Conservation (phyloP, 305 asterid species). For the Petunia hybrid region DNA sequence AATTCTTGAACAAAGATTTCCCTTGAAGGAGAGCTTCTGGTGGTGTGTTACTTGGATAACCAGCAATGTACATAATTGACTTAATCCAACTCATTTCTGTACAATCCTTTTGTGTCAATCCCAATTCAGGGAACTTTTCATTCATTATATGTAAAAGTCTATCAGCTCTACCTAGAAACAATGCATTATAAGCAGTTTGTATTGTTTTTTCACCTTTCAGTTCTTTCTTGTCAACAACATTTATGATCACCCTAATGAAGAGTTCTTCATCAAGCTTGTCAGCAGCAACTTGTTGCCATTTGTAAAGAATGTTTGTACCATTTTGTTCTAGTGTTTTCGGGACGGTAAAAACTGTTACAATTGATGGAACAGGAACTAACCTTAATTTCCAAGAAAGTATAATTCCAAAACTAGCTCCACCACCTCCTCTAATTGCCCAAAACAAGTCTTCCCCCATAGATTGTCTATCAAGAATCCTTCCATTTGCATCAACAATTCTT, state of each 20-base stretch:
- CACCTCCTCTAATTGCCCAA: conserved; percentile 84
- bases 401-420: conserved; percentile 70
- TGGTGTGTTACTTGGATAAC: conserved; percentile 60
- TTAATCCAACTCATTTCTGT: conserved; percentile 78
- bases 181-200: conserved; percentile 54
- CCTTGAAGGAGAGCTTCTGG: conserved; percentile 72
- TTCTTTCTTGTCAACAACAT: conserved; percentile 26
- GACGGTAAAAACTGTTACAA: conserved; percentile 67
- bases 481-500: conserved; percentile 58
- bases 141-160: conserved; percentile 55
- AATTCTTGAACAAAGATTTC: conserved; percentile 73
- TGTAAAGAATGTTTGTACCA: conserved; percentile 61
- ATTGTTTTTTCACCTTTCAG: conserved; percentile 55
- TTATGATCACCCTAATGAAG: conserved; percentile 67
- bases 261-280: conserved; percentile 71
- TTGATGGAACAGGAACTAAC: conserved; percentile 61
- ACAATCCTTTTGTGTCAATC: conserved; percentile 62
- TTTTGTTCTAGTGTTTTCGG: conserved; percentile 66
- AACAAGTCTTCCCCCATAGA: conserved; percentile 81
- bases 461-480: conserved; percentile 58
- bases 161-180: conserved; percentile 57
- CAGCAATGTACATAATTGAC: conserved; percentile 68
- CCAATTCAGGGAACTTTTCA: conserved; percentile 63
- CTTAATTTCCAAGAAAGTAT: conserved; percentile 69
- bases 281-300: conserved; percentile 68